Evolutionary conservation across 495 filamentous ascomycete species (phyloP), one percentile per base, ranked within the genome.

Genomic region (Apiosordaria backusii): DNA sequence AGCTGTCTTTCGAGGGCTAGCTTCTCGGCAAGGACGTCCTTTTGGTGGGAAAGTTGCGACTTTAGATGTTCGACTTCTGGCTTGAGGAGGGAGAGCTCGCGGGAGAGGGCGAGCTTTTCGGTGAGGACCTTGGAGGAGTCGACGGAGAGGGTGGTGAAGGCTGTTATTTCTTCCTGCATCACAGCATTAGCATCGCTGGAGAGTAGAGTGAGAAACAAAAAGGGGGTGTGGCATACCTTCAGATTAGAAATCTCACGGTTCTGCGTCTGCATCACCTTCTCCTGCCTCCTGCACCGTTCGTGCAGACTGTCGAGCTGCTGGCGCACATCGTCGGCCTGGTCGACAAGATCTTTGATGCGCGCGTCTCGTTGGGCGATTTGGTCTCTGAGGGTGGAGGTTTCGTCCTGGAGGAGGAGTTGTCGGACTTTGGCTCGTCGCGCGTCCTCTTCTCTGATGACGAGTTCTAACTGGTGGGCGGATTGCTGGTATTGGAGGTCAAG

Each of bases 41-140:
- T 88, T 52, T 90, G 82, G 24, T 86, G 85, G 18, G 82, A 78
- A 23, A 85, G 83, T 74, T 96, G 91, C 1, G 87, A 84, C 66
- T 85, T 84, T 15, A 96, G 80, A 71, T 92, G 88, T 61, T 96
- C 91, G 7, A 96, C 67, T 72, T 97, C 93, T 40, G 89, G 87
- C 69, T 89, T 90, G 55, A 94, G 70, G 24, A 80, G 78, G 24
- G 87, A 81, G 9, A 97, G 73, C 70, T 96, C 90, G 45, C 89
- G 87, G 21, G 85, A 80, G 21, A 97, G 81, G 1, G 85, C 83
- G 10, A 90, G 77, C 71, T 96, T 97, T 67, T 95, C 92, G 13
- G 88, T 84, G 58, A 93, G 79, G 4, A 93, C 60, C 60, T 89
- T 90, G 29, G 87, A 84, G 4, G 89, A 87, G 70, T 90, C 88